A percentile compares a stretch with the other conserved stretches of the same genome.
Conservation (phyloP, 495 filamentous ascomycete species). For the Aspergillus carlsbadensis region DNA sequence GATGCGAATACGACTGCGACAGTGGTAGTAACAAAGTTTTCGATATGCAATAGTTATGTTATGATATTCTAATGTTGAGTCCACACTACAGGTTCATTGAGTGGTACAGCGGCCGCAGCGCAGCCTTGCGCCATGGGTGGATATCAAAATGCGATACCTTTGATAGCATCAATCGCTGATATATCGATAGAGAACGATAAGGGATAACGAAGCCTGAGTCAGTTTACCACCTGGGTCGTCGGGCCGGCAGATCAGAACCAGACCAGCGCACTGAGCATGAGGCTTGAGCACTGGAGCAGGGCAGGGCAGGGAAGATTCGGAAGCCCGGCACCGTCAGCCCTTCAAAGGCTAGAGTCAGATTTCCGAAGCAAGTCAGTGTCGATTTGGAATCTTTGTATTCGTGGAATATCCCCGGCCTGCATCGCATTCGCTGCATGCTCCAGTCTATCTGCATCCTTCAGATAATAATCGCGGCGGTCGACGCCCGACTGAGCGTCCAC, state of each 20-base stretch:
- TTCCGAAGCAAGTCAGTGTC: not conserved
- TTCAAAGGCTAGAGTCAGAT: not conserved
- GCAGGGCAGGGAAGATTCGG: not conserved
- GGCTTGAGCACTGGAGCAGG: too few species aligned
- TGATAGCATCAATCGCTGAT: not conserved
- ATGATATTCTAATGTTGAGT: too few species aligned
- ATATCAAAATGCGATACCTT: not conserved
- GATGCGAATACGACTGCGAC: too few species aligned
- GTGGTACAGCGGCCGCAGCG: too few species aligned
- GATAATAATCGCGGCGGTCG: not conserved
- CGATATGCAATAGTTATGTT: too few species aligned
- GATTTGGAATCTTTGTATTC: not conserved
- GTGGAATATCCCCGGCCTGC: not conserved
- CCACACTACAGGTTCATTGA: too few species aligned
- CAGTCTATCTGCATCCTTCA: not conserved
- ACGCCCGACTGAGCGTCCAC: not conserved
- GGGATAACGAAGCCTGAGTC: too few species aligned
- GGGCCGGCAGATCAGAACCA: slow-evolving; percentile 2
- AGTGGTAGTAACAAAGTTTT: too few species aligned
- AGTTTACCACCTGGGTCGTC: not conserved
- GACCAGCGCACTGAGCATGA: not conserved
- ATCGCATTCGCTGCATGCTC: not conserved
- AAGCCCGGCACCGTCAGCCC: not conserved
- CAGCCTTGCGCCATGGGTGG: too few species aligned
- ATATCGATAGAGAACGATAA: too few species aligned